Conservation (phyloP, 768 basidiomycete genomes). For the Boletus huronensis region DNA sequence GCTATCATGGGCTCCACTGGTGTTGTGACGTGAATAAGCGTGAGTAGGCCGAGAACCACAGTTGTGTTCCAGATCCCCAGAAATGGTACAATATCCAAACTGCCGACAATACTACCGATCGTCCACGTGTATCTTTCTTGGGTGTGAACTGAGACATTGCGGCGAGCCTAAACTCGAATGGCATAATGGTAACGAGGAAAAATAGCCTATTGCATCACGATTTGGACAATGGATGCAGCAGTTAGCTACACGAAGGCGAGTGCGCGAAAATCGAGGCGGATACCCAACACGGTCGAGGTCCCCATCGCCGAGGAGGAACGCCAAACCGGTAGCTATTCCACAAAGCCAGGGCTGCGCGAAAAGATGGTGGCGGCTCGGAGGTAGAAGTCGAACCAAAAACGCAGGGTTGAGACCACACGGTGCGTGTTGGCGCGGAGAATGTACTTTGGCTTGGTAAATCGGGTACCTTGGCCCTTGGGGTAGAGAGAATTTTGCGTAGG, state of each 20-base stretch:
- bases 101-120: constrained; percentile 18
- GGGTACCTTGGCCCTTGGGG: neutral
- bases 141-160: constrained; percentile 1
- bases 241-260: neutral
- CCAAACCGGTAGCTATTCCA: neutral
- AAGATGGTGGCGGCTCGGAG: constrained; percentile 3
- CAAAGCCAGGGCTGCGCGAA: constrained; percentile 1
- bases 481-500: neutral
- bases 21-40: constrained; percentile 1
- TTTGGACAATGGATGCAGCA: neutral
- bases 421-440: neutral
- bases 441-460: constrained; percentile 1
- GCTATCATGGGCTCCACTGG: neutral
- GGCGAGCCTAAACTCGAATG: neutral
- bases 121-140: constrained; percentile 3
- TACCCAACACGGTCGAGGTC: neutral
- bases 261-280: neutral
- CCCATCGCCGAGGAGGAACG: neutral
- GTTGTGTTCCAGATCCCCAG: neutral
- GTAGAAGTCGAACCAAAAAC: constrained; percentile 1
- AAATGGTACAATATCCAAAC: constrained; percentile 1
- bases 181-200: neutral
- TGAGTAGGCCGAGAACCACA: neutral
- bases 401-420: constrained; percentile 1
- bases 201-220: neutral